Conservation (phyloP, 352 stramenopile species). For the Phytophthora aleatoria region DNA sequence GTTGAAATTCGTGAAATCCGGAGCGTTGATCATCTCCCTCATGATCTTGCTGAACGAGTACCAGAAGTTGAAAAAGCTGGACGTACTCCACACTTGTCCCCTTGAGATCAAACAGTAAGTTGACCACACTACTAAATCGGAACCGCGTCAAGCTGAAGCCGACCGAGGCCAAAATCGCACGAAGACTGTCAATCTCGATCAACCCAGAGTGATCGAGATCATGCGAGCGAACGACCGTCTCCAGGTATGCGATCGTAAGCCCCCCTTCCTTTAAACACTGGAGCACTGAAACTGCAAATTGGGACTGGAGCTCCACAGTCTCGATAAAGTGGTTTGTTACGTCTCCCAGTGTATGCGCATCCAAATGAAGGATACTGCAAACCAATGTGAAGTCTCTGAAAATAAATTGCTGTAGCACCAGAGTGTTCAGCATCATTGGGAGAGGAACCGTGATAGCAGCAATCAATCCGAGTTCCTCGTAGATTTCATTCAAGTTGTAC, state of each 20-base stretch:
- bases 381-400: conserved; percentile 61
- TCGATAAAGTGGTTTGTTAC: conserved; percentile 61
- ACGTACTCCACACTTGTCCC: conserved; percentile 42
- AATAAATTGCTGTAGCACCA: conserved; percentile 56
- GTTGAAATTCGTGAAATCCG: conserved; percentile 3
- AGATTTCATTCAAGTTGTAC: conserved; percentile 43
- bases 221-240: conserved; percentile 24
- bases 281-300: conserved; percentile 43
- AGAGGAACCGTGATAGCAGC: conserved; percentile 37
- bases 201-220: conserved; percentile 36
- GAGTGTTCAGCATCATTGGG: conserved; percentile 48
- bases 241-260: conserved; percentile 32
- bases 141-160: conserved; percentile 57
- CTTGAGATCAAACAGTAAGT: conserved; percentile 50
- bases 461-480: conserved; percentile 34
- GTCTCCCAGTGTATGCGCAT: conserved; percentile 51
- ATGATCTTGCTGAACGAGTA: conserved; percentile 23
- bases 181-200: conserved; percentile 47
- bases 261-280: conserved; percentile 24
- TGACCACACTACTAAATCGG: conserved; percentile 57
- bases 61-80: conserved; percentile 45
- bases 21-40: not conserved
- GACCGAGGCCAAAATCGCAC: conserved; percentile 37
- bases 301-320: conserved; percentile 48
- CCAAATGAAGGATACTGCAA: conserved; percentile 49